Evolutionary conservation across 345 rosid species (phyloP).

Genomic region (Euphorbia lathyris): DNA sequence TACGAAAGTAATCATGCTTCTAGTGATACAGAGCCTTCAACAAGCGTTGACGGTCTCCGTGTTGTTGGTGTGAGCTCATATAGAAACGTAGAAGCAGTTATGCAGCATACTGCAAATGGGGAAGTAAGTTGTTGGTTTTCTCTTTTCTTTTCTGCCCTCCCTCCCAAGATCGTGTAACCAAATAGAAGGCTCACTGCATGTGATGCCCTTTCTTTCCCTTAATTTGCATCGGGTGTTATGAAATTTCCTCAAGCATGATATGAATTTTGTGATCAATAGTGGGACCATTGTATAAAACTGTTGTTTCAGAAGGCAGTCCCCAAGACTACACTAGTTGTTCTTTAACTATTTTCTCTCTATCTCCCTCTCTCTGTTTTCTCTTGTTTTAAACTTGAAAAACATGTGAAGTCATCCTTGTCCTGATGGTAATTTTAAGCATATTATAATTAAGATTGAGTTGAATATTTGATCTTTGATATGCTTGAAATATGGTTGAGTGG

Average conservation of each 20-base stretch:
- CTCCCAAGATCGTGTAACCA: neutral
- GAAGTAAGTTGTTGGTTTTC: slow-evolving; percentile 48
- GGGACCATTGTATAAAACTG: neutral
- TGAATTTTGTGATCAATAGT: too few species aligned
- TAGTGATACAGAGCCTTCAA: slow-evolving; percentile 38
- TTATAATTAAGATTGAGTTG: neutral
- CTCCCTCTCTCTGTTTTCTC: too few species aligned
- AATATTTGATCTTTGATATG: neutral
- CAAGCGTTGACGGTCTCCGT: slow-evolving; percentile 37
- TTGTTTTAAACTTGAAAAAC: neutral
- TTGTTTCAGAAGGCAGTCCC: neutral
- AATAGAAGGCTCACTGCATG: neutral
- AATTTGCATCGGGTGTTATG: too few species aligned
- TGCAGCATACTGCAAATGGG: slow-evolving; percentile 48
- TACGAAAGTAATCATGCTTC: slow-evolving; percentile 50
- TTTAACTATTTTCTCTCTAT: too few species aligned
- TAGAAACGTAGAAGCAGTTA: slow-evolving; percentile 48
- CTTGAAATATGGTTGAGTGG: neutral
- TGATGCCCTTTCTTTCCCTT: neutral
- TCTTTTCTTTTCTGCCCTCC: neutral
- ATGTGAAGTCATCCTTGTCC: neutral
- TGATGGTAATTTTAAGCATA: neutral
- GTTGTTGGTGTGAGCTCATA: slow-evolving; percentile 41
- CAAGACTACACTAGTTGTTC: neutral
- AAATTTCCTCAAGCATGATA: too few species aligned